Percentiles rank a stretch among this genome's conserved stretches.
These are phyloP conservation scores for Sugiyamaella paludigena DNA, from an alignment of 1,139 yeast species.

Conservation along the genomic window DNA sequence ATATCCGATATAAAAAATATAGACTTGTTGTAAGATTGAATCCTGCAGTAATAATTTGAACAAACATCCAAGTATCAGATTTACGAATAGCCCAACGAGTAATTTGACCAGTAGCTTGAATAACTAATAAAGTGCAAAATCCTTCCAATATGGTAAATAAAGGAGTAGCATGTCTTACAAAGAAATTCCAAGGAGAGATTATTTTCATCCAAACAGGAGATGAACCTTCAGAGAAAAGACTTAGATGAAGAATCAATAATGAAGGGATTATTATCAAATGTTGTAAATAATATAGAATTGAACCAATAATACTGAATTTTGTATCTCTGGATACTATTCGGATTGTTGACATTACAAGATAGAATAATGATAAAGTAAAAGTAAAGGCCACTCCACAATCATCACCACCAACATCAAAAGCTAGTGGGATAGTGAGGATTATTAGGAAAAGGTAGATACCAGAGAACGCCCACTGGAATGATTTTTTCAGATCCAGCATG, in stretches of 20 bases:
- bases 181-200: conserved; percentile 63
- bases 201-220: conserved; percentile 38
- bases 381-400: conserved; percentile 88
- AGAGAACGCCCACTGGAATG: conserved; percentile 33
- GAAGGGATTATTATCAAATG: conserved; percentile 75
- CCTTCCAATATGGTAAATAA: conserved; percentile 88
- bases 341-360: conserved; percentile 70
- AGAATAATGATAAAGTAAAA: conserved; percentile 64
- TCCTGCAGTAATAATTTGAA: conserved; percentile 71
- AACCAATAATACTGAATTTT: conserved; percentile 50
- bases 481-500: not conserved
- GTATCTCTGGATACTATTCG: conserved; percentile 54
- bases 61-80: conserved; percentile 79
- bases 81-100: conserved; percentile 68
- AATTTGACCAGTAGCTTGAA: conserved; percentile 88
- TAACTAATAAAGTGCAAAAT: conserved; percentile 80
- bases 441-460: conserved; percentile 52
- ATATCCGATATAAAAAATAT: conserved; percentile 79
- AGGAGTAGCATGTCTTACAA: conserved; percentile 79
- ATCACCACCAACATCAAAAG: conserved; percentile 94
- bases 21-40: conserved; percentile 71
- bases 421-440: conserved; percentile 81
- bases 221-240: conserved; percentile 44
- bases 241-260: conserved; percentile 67
- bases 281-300: conserved; percentile 69